Conservation (phyloP, 805 yeast species). For the Metschnikowia chrysomelidarum region DNA sequence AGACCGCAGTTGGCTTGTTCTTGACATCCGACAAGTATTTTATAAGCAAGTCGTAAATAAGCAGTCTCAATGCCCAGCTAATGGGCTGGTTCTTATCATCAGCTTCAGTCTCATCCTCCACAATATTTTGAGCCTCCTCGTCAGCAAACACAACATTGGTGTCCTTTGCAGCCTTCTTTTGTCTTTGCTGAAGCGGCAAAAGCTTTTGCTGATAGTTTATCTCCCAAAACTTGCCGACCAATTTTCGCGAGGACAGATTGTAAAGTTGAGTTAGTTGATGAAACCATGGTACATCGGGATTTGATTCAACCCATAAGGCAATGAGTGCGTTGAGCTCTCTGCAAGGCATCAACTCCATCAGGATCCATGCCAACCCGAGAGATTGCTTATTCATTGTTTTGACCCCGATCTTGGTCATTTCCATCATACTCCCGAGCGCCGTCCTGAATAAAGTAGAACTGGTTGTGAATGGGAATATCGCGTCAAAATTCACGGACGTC, state of each 20-base stretch:
- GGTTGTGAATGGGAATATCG: slow-evolving; percentile 46
- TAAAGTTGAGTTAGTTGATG: slow-evolving; percentile 50
- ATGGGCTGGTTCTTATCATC: slow-evolving; percentile 53
- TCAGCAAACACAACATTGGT: slow-evolving; percentile 34
- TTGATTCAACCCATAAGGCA: slow-evolving; percentile 58
- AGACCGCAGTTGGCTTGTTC: slow-evolving; percentile 36
- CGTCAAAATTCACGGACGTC: slow-evolving; percentile 38
- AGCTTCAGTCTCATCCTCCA: slow-evolving; percentile 30
- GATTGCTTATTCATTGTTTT: slow-evolving; percentile 39
- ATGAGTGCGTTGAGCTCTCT: slow-evolving; percentile 45
- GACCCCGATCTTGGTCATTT: slow-evolving; percentile 37
- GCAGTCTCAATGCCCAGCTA: slow-evolving; percentile 53
- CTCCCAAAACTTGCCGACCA: slow-evolving; percentile 41
- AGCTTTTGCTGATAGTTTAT: slow-evolving; percentile 38
- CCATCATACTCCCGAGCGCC: slow-evolving; percentile 57
- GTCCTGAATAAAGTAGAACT: slow-evolving; percentile 38
- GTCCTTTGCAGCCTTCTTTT: slow-evolving; percentile 28
- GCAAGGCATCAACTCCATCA: slow-evolving; percentile 48
- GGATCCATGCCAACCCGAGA: slow-evolving; percentile 61
- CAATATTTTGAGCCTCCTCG: slow-evolving; percentile 42
- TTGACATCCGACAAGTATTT: slow-evolving; percentile 41
- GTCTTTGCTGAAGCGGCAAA: slow-evolving; percentile 42
- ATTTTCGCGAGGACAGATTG: slow-evolving; percentile 41
- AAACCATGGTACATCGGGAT: slow-evolving; percentile 55
- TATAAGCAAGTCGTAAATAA: slow-evolving; percentile 46